These are phyloP conservation scores for Chalaropsis ovoidea DNA, from an alignment of 2,329 filamentous ascomycete species.

Conservation along the genomic window DNA sequence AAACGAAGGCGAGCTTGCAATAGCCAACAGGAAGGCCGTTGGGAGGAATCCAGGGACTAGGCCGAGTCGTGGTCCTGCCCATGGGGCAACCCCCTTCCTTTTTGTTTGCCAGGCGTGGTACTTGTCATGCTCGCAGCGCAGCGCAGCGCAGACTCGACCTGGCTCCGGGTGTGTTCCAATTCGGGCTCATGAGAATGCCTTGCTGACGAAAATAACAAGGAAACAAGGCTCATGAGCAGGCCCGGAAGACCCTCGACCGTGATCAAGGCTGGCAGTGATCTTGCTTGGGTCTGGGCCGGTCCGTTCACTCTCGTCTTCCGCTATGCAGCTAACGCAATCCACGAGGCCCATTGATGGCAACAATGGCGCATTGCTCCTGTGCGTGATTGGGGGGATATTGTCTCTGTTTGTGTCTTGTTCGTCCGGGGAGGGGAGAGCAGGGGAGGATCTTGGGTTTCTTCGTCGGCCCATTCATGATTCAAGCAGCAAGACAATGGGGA, in stretches of 20 bases:
- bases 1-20: not conserved
- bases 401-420: no score
- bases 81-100: not conserved
- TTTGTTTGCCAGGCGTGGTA: not conserved
- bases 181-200: not conserved
- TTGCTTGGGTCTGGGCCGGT: not conserved
- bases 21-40: not conserved
- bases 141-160: not conserved
- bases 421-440: no score
- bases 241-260: not conserved
- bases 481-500: not conserved
- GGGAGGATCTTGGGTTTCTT: not conserved
- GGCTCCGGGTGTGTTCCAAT: no score
- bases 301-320: constrained; percentile 1
- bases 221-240: not conserved
- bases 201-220: not conserved
- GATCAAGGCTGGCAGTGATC: constrained; percentile 7
- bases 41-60: constrained; percentile 2
- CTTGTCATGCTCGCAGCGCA: not conserved
- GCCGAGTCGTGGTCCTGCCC: not conserved
- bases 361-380: not conserved
- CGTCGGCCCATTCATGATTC: not conserved
- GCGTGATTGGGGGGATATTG: not conserved
- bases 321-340: constrained; percentile 3
- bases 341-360: not conserved